These are phyloP conservation scores for Diaporthe sp. DNA, from an alignment of 2,329 filamentous ascomycete species.

Conservation along the genomic window DNA sequence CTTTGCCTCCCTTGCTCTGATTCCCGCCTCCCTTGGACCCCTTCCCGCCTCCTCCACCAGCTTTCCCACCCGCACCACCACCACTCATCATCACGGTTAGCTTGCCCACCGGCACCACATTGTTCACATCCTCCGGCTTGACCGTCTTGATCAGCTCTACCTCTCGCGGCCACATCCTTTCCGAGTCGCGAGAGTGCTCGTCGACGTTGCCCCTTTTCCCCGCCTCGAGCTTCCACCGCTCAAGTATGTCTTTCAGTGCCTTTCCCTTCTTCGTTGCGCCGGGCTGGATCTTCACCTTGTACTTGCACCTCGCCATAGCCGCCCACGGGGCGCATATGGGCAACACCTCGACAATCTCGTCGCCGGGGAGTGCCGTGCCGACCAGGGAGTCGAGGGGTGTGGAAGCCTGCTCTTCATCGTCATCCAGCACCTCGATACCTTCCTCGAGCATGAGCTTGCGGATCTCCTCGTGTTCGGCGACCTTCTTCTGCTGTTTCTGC, in stretches of 20 bases:
- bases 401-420: conserved; percentile 64
- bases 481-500: conserved; percentile 78
- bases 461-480: conserved; percentile 79
- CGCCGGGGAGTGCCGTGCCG: conserved; percentile 80
- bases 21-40: conserved; percentile 46
- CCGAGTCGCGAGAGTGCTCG: conserved; percentile 69
- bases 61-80: conserved; percentile 59
- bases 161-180: conserved; percentile 87
- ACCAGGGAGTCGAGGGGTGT: conserved; percentile 77
- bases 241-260: conserved; percentile 89
- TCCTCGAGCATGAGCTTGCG: conserved; percentile 70
- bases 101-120: conserved; percentile 82
- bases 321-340: conserved; percentile 74
- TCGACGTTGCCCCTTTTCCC: conserved; percentile 68
- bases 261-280: conserved; percentile 94
- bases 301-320: conserved; percentile 79
- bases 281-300: conserved; percentile 94
- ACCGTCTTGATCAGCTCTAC: conserved; percentile 84
- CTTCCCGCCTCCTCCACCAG: conserved; percentile 53
- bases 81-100: conserved; percentile 82
- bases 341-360: conserved; percentile 79
- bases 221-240: conserved; percentile 78
- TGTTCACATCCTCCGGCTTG: conserved; percentile 85
- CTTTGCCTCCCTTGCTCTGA: conserved; percentile 46
- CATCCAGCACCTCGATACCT: conserved; percentile 68